Percentiles rank a stretch among this genome's conserved stretches.
Evolutionary conservation across 2,329 filamentous ascomycete genomes (phyloP).

Genomic region (Trichothecium roseum): DNA sequence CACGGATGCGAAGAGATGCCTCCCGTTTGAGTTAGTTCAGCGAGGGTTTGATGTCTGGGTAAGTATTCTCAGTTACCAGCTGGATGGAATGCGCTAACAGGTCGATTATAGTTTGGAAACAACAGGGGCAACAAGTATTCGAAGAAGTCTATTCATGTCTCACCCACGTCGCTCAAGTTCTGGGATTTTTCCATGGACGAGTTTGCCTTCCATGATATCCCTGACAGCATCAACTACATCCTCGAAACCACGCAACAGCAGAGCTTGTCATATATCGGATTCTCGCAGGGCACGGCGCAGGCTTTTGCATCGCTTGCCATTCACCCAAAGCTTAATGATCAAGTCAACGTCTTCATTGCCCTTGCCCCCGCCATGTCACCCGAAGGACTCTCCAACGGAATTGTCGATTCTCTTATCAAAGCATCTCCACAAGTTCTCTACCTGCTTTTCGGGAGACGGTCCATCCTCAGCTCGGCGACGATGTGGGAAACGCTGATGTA

Average conservation of each 20-base stretch:
- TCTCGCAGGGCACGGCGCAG: conserved; percentile 94
- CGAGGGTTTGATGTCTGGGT: conserved; percentile 94
- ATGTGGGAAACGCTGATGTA: conserved; percentile 98
- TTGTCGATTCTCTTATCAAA: conserved; percentile 89
- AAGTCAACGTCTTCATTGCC: conserved; percentile 92
- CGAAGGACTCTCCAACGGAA: conserved; percentile 75
- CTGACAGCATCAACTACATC: conserved; percentile 87
- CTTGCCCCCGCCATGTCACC: conserved; percentile 95
- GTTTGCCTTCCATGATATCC: conserved; percentile 96
- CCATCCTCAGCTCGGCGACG: conserved; percentile 82
- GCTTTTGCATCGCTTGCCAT: conserved; percentile 90
- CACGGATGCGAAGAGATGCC: conserved; percentile 73
- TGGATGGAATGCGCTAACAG: no score
- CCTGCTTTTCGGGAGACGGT: conserved; percentile 82
- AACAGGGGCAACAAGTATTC: conserved; percentile 99
- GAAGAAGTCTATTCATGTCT: conserved; percentile 74
- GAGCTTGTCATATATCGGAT: conserved; percentile 90
- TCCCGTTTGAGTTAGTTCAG: conserved; percentile 84
- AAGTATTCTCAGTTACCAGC: conserved; percentile 23
- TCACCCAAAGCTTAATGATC: conserved; percentile 82
- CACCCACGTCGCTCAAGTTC: conserved; percentile 67
- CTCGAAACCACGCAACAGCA: conserved; percentile 71
- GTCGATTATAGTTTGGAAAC: conserved; percentile 63
- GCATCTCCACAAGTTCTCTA: conserved; percentile 88
- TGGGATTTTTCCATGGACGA: conserved; percentile 99